A percentile compares a stretch with the other conserved stretches of the same genome.
phyloP scores from a whole-genome alignment of 768 basidiomycete species.

The Auriscalpium vulgare region DNA sequence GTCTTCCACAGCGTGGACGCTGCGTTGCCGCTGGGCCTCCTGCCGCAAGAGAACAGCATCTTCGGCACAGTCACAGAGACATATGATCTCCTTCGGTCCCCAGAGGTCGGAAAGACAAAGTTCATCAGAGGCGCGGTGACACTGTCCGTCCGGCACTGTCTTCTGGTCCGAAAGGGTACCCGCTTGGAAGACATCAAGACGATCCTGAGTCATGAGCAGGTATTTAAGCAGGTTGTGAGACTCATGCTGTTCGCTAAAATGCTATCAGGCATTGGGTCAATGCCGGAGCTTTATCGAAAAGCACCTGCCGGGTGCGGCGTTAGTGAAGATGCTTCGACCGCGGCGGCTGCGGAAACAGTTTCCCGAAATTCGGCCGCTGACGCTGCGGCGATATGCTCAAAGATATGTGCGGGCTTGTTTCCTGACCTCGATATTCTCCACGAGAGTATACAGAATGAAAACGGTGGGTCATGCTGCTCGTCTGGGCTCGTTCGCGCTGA shows the following conservation, averaged over 20 bases:
- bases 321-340: slow-evolving; percentile 65
- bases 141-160: slow-evolving; percentile 58
- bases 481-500: not conserved
- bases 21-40: slow-evolving; percentile 44
- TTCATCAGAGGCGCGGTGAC: slow-evolving; percentile 56
- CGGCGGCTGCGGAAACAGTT: slow-evolving; percentile 51
- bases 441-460: slow-evolving; percentile 57
- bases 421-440: slow-evolving; percentile 52
- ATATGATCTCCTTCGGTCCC: slow-evolving; percentile 52
- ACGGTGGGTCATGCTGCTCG: slow-evolving; percentile 27
- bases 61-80: slow-evolving; percentile 71
- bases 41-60: slow-evolving; percentile 77
- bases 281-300: slow-evolving; percentile 53
- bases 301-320: slow-evolving; percentile 42
- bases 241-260: not conserved
- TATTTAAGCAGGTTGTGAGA: slow-evolving; percentile 20
- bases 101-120: slow-evolving; percentile 28
- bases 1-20: slow-evolving; percentile 47
- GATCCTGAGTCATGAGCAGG: slow-evolving; percentile 78
- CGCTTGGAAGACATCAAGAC: slow-evolving; percentile 43
- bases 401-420: slow-evolving; percentile 51
- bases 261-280: slow-evolving; percentile 64
- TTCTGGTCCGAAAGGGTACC: slow-evolving; percentile 55
- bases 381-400: slow-evolving; percentile 72
- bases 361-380: slow-evolving; percentile 34